phyloP scores from a whole-genome alignment of 176 grass and related monocot species.

The Raddia distichophylla region DNA sequence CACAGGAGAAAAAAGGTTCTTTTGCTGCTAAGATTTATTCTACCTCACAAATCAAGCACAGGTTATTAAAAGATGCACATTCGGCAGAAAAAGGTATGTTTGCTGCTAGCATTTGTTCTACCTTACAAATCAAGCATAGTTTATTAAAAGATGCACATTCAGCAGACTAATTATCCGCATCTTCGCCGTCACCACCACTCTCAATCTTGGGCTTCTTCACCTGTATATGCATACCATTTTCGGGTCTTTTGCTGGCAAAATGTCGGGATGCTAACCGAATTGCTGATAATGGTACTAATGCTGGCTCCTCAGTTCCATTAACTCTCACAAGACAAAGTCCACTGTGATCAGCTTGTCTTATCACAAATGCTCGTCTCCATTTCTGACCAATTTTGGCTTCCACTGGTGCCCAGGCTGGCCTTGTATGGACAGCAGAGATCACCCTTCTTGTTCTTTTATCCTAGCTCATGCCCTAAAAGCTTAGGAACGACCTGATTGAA shows the following conservation, averaged over 20 bases:
- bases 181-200: not conserved
- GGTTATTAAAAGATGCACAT: not conserved
- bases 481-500: no score
- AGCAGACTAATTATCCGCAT: not conserved
- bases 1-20: no score
- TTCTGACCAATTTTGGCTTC: conserved; percentile 39
- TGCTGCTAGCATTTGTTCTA: no score
- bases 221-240: conserved; percentile 8
- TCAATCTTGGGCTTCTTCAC: conserved; percentile 20
- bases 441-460: conserved; percentile 9
- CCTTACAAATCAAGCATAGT: no score
- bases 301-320: not conserved
- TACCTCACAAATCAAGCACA: not conserved
- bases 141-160: not conserved
- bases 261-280: not conserved
- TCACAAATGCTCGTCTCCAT: conserved; percentile 18
- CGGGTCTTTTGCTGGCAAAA: conserved; percentile 15
- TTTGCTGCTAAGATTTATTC: not conserved
- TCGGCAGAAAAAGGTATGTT: no score
- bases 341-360: conserved; percentile 35
- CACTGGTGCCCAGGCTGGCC: conserved; percentile 1
- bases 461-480: no score
- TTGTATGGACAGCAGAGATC: not conserved
- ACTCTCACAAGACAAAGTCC: conserved; percentile 33
- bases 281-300: conserved; percentile 15